Base-by-base conservation (phyloP, 768 basidiomycete genomes). In the Neoboletus subvelutipes region DNA sequence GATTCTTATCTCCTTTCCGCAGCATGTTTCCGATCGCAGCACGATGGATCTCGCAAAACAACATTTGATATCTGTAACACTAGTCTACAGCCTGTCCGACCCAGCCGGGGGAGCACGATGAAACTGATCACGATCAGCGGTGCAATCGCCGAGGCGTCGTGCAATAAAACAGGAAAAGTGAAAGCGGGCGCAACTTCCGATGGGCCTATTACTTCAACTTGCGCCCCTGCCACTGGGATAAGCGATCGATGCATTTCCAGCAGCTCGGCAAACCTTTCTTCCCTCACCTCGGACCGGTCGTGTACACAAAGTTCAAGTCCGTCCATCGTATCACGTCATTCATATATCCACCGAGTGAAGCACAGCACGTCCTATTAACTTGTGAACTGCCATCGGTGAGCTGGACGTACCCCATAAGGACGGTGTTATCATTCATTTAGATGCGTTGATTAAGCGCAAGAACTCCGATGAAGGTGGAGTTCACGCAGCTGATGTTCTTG, bases 241-340 rank as follows among this genome's bases (percentile, higher is more conserved):
- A 59, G 55, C 60, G 61, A 60, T 50, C 52, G 45, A 37, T 45
- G 45, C 13, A 40, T 39, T 47, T 49, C 33, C 51, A 54, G 22
- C 37, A 45, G 4, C 53, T 56, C 56, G 66, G 66, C 50, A 61
- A 56, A 33, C 40, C 39, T 56, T 51, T 36, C 37, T 41, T 57
- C 39, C 47, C 57, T 42, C 50, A 50, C 54, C 45, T 55, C 66
- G 62, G 66, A 45, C 62, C 58, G 60, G 55, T 41, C 52, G 37
- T 50, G 20, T 51, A 42, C 57, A 42, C 65, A 71, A 62, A 63
- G 69, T 69, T 67, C 56, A 68, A 58, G 56, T 56, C 57, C 52
- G 53, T 67, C 36, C 42, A 39, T 37, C 41, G n/a, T 55, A 70
- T 69, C 61, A 70, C 69, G 67, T 71, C 67, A 69, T 70, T 60